These are phyloP conservation scores for Zygosaccharomyces bisporus DNA, from an alignment of 805 yeast genomes.

Conservation along the genomic window DNA sequence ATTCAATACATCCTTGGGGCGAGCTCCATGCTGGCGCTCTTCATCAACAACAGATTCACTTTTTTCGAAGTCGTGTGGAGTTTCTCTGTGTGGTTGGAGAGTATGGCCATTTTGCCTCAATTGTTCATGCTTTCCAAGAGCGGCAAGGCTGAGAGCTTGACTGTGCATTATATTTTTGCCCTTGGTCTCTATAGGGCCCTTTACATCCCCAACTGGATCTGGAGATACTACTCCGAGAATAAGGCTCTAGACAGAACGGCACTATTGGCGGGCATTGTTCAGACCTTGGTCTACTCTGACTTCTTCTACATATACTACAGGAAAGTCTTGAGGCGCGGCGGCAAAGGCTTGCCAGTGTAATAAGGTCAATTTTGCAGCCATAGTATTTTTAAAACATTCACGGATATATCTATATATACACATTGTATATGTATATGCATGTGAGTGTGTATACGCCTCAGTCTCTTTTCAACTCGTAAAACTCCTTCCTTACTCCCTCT, in stretches of 20 bases:
- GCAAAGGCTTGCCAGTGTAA: conserved; percentile 61
- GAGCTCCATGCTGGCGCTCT: conserved; percentile 51
- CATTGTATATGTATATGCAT: conserved; percentile 1
- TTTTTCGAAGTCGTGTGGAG: conserved; percentile 73
- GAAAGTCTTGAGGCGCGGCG: conserved; percentile 73
- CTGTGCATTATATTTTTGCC: conserved; percentile 91
- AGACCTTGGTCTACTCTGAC: conserved; percentile 87
- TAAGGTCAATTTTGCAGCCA: not conserved
- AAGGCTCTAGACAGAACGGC: conserved; percentile 61
- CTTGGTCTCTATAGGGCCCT: conserved; percentile 85
- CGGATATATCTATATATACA: conserved; percentile 3
- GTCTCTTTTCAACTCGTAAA: conserved; percentile 84
- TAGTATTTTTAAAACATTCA: conserved; percentile 4
- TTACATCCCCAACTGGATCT: conserved; percentile 93
- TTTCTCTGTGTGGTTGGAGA: conserved; percentile 88
- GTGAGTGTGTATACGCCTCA: conserved; percentile 28
- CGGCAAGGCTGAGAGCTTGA: conserved; percentile 82
- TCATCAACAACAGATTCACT: conserved; percentile 65
- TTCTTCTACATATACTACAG: conserved; percentile 90
- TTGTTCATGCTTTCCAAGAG: conserved; percentile 83
- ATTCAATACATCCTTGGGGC: conserved; percentile 66
- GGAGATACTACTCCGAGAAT: conserved; percentile 65
- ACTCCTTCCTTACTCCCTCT: conserved; percentile 84
- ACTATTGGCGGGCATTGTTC: conserved; percentile 75
- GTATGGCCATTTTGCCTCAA: conserved; percentile 90